Percentiles rank a stretch among this genome's conserved stretches.
phyloP scores from a whole-genome alignment of 495 filamentous ascomycete genomes.

The Tuber aestivum region DNA sequence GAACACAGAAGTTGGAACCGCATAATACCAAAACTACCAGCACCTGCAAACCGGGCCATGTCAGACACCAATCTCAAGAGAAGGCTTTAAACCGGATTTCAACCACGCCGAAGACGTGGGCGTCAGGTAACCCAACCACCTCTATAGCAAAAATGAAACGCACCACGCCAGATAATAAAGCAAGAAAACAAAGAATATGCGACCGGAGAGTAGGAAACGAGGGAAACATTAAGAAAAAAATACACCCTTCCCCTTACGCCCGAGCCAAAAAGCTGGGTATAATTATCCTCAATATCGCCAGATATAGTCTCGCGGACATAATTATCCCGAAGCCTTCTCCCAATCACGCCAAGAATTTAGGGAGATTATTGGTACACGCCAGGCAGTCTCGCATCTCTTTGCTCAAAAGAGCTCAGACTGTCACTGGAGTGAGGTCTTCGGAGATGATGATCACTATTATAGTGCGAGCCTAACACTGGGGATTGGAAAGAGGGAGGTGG shows the following conservation, averaged over 20 bases:
- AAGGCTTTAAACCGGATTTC: background rate
- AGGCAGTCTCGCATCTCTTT: background rate
- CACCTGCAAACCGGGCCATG: slow-evolving; percentile 30
- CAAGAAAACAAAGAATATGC: background rate
- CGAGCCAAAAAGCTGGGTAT: background rate
- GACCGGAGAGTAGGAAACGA: background rate
- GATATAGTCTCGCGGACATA: background rate
- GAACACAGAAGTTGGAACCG: slow-evolving; percentile 21
- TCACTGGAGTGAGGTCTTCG: slow-evolving; percentile 33
- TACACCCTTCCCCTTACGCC: background rate
- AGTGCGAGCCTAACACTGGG: slow-evolving; percentile 31
- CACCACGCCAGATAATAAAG: background rate
- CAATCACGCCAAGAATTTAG: background rate
- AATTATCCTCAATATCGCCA: background rate
- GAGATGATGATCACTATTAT: slow-evolving; percentile 26
- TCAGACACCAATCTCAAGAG: slow-evolving; percentile 31
- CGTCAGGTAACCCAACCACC: background rate
- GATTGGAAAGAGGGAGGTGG: slow-evolving; percentile 40
- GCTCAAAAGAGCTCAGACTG: slow-evolving; percentile 27
- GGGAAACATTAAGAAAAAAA: background rate
- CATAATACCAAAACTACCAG: slow-evolving; percentile 35
- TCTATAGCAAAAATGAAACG: slow-evolving; percentile 1
- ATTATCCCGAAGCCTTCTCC: background rate
- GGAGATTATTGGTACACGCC: background rate
- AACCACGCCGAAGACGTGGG: background rate